Evolutionary conservation across 768 basidiomycete genomes (phyloP), one percentile per base, ranked within the genome.

Genomic region (Trametes coccinea): DNA sequence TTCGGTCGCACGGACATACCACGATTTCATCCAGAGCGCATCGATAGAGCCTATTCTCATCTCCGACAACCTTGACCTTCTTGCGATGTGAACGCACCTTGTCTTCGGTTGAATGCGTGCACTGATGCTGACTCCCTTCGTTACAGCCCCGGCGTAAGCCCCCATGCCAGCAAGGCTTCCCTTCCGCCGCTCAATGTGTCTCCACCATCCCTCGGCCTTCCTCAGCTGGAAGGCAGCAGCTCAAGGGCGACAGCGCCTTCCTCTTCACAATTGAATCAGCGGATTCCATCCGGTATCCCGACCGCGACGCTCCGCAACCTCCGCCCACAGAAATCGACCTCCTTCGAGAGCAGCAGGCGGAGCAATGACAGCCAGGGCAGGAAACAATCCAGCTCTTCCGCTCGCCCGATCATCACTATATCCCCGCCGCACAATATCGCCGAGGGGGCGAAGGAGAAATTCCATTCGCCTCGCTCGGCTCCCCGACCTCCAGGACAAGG

Each of bases 201-300:
- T 2, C 60, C 69, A 34, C 58, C 69, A 43, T 75, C 75, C 2
- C 70, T 87, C n/a, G 79, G 80, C 62, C 81, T 84, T 43, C 50
- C 58, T 5, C 29, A 30, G 22, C 16, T 45, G 33, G 55, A 48
- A 51, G 44, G 55, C 17, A 52, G 4, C 11, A 5, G 7, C 22
- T 29, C 56, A 48, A 56, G 53, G 31, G n/a, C 37, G 53, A 40
- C 57, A 39, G 14, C 54, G n/a, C 22, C 59, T 45, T 3, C 61
- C 52, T 22, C 39, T 22, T 39, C 57, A 6, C 40, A 53, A 14
- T 8, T 48, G 16, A 55, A 61, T 27, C 64, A 49, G 56, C 53
- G 51, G 22, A 56, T 51, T 11, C 50, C 54, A 10, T 61, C 63
- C 44, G 51, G 61, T n/a, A 56, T 66, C 40, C 59, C 65, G 1